Evolutionary conservation across 2,329 filamentous ascomycete species (phyloP).

Genomic region (Chaetomiaceae sp.): DNA sequence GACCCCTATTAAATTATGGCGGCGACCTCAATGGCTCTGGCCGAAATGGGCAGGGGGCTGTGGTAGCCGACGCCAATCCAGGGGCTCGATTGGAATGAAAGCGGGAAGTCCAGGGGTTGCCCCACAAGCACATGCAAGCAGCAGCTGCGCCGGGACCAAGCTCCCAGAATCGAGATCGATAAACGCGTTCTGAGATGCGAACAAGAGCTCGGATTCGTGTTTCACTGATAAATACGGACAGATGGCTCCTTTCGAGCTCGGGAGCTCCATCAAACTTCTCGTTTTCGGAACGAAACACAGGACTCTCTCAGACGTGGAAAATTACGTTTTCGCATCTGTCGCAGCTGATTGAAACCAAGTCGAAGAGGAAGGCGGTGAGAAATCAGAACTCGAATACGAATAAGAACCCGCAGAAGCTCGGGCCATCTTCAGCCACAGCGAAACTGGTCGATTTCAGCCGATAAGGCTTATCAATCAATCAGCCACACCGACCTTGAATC

Average conservation of each 20-base stretch:
- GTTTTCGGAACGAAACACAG: too few relatives aligned
- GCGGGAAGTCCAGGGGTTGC: not conserved
- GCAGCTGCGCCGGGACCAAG: too few relatives aligned
- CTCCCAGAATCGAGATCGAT: too few relatives aligned
- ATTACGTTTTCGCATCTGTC: not conserved
- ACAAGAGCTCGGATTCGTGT: constrained; percentile 9
- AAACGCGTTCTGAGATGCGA: not conserved
- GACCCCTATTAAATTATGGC: constrained; percentile 20
- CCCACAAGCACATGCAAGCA: constrained; percentile 8
- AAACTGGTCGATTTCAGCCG: not conserved
- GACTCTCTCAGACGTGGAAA: too few relatives aligned
- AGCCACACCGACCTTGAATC: constrained; percentile 13
- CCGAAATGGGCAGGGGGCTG: constrained; percentile 7
- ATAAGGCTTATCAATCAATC: constrained; percentile 19
- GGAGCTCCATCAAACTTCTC: too few relatives aligned
- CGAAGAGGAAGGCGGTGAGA: constrained; percentile 13
- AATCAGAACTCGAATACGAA: constrained; percentile 19
- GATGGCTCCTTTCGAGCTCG: too few relatives aligned
- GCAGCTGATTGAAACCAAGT: not conserved
- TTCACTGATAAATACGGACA: not conserved
- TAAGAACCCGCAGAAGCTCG: constrained; percentile 10
- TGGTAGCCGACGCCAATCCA: constrained; percentile 13
- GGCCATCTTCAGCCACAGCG: constrained; percentile 1
- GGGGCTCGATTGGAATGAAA: constrained; percentile 10
- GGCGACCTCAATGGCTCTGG: not conserved